Evolutionary conservation across 805 yeast species (phyloP), one percentile per base, ranked within the genome.

Genomic region (Saccharomycopsis selenospora): DNA sequence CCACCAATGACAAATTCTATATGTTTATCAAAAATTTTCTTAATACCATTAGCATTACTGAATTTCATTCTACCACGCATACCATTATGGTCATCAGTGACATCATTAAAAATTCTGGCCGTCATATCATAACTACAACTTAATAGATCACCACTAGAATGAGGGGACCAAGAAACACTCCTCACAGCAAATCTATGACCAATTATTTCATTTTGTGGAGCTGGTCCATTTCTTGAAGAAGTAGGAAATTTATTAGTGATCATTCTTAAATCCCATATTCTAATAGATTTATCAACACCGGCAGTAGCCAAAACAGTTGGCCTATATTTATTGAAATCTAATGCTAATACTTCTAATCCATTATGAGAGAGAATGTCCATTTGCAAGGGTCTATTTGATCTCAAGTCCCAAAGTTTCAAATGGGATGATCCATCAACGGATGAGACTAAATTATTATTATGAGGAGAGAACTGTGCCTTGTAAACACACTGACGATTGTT

Each of bases 81-180:
- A 43, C 73, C 64, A 2, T 80, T 79, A 38, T 74, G 72, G 45
- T 76, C 77, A 52, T 77, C 81, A 4, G 85, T 77, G 42, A 71
- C 69, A 63, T 87, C 96, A 41, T 71, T 66, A 97, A 98, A 91
- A 1, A 91, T 79, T 50, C 89, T 70, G 36, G 86, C 82, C 0
- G 95, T 85, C 96, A 91, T 91, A 62, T 91, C 99, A 63, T 90
- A 91, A 6, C 95, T 83, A 5, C 88, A 77, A 45, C 87, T 79
- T 51, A 90, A 61, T 36, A 93, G 63, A 51, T 78, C 77, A 49
- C 79, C 82, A 3, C 85, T 76, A 41, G 72, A 69, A 66, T 91
- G 97, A 1, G 98, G 97, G 2, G 95, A 84, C 96, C 96, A 91
- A 38, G 76, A 69, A 3, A 90, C 79, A 59, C 78, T 79, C 51